These are phyloP conservation scores for Diddensiella santjacobensis DNA, from an alignment of 805 yeast species.

Conservation along the genomic window DNA sequence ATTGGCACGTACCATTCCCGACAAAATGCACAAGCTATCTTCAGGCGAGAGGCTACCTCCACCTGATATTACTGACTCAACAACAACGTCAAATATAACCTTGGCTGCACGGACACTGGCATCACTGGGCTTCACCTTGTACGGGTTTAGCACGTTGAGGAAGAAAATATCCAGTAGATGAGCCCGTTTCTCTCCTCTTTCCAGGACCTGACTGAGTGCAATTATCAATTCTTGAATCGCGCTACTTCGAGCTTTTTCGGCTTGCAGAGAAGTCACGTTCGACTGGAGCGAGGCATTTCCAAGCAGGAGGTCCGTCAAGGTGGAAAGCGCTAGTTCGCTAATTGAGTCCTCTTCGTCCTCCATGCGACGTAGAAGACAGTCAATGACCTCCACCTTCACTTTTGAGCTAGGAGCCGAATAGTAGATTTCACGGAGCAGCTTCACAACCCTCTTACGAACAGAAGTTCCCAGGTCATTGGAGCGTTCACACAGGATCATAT, in stretches of 20 bases:
- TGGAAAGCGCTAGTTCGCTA: slow-evolving; percentile 26
- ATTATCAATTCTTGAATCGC: neutral
- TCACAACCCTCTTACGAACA: slow-evolving; percentile 61
- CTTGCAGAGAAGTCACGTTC: neutral
- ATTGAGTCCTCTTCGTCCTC: slow-evolving; percentile 69
- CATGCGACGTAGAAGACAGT: slow-evolving; percentile 49
- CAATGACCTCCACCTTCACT: slow-evolving; percentile 42
- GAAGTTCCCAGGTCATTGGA: slow-evolving; percentile 56
- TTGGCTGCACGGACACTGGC: neutral
- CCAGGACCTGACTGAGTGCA: neutral
- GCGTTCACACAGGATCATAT: slow-evolving; percentile 46
- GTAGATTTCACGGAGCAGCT: slow-evolving; percentile 31
- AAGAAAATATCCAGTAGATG: neutral
- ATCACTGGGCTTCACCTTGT: neutral
- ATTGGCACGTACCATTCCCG: slow-evolving; percentile 52
- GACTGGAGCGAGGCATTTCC: neutral
- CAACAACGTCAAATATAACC: slow-evolving; percentile 1
- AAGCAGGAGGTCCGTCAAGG: slow-evolving; percentile 7
- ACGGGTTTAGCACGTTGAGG: neutral
- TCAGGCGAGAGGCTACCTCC: slow-evolving; percentile 37
- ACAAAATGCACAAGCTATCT: slow-evolving; percentile 36
- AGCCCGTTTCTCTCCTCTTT: neutral
- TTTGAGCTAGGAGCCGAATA: slow-evolving; percentile 11
- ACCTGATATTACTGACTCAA: neutral
- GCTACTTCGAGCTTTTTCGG: neutral